These are phyloP conservation scores for Fraxinus pennsylvanica DNA, from an alignment of 257 asterid species.

Conservation along the genomic window DNA sequence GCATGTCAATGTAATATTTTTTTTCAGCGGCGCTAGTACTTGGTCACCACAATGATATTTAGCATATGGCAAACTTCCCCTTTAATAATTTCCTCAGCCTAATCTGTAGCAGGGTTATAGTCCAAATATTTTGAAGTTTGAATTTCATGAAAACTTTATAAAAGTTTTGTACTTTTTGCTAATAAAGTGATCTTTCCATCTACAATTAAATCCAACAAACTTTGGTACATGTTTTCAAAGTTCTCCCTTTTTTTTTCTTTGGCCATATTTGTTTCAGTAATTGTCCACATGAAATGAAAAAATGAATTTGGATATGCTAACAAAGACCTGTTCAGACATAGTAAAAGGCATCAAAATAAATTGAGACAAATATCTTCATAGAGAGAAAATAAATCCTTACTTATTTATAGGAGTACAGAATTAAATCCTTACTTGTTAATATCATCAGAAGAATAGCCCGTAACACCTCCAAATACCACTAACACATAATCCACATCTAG, in stretches of 20 bases:
- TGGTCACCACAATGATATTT: neutral
- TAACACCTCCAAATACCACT: conserved; percentile 97
- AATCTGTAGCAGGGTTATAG: neutral
- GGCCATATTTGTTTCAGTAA: neutral
- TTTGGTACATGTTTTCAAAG: neutral
- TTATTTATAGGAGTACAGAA: neutral
- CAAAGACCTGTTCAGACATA: conserved; percentile 1
- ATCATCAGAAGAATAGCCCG: conserved; percentile 97
- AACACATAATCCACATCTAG: conserved; percentile 90
- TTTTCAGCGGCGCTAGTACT: neutral
- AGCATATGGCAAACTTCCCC: neutral
- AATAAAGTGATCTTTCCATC: conserved; percentile 11
- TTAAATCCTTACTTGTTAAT: conserved; percentile 82
- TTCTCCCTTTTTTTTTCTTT: neutral
- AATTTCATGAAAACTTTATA: conserved; percentile 15
- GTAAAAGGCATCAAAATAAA: conserved; percentile 19
- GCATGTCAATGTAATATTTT: neutral
- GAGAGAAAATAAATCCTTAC: neutral
- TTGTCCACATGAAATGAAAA: neutral
- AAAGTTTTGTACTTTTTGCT: neutral
- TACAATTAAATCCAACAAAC: conserved; percentile 2
- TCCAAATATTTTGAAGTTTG: neutral
- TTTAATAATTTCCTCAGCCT: neutral
- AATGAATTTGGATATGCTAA: neutral
- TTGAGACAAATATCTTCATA: neutral